Evolutionary conservation across 2,329 filamentous ascomycete species (phyloP).

Genomic region (Paecilomyces dactylethromorphus): DNA sequence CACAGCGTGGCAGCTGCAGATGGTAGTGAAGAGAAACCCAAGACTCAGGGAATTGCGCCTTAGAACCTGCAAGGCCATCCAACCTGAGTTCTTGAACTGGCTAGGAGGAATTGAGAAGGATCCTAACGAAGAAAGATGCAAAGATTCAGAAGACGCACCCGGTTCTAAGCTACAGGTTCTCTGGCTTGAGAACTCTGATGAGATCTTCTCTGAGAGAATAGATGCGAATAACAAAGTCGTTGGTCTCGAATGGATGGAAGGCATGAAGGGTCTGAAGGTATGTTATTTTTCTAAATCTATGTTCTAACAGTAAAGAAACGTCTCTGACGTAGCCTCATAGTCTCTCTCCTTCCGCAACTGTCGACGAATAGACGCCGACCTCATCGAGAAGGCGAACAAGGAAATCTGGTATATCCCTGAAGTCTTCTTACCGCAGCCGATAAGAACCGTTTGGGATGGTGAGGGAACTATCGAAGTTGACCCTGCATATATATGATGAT

Average conservation of each 20-base stretch:
- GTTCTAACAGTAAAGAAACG: background rate
- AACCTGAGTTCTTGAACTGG: constrained; percentile 29
- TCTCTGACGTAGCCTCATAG: constrained; percentile 7
- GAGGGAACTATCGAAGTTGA: constrained; percentile 18
- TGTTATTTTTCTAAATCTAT: background rate
- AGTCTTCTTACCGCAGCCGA: constrained; percentile 15
- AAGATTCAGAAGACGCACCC: constrained; percentile 7
- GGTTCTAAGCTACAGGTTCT: constrained; percentile 16
- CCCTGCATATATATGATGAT: constrained; percentile 7
- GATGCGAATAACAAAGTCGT: constrained; percentile 1
- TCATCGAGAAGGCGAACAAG: constrained; percentile 17
- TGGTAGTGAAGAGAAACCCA: constrained; percentile 24
- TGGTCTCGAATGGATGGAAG: constrained; percentile 21
- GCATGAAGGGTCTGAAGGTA: constrained; percentile 16
- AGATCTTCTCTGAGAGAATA: constrained; percentile 8
- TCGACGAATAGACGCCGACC: constrained; percentile 13
- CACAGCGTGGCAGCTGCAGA: constrained; percentile 25
- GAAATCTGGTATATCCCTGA: constrained; percentile 21
- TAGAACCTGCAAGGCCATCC: constrained; percentile 24
- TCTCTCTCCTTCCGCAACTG: constrained; percentile 23
- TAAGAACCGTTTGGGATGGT: background rate
- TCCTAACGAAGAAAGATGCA: constrained; percentile 2
- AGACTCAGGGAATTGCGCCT: constrained; percentile 20
- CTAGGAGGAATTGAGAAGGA: constrained; percentile 18
- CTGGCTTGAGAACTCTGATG: constrained; percentile 22